These are phyloP conservation scores for Amylostereum areolatum DNA, from an alignment of 1,284 basidiomycete species.

Conservation along the genomic window DNA sequence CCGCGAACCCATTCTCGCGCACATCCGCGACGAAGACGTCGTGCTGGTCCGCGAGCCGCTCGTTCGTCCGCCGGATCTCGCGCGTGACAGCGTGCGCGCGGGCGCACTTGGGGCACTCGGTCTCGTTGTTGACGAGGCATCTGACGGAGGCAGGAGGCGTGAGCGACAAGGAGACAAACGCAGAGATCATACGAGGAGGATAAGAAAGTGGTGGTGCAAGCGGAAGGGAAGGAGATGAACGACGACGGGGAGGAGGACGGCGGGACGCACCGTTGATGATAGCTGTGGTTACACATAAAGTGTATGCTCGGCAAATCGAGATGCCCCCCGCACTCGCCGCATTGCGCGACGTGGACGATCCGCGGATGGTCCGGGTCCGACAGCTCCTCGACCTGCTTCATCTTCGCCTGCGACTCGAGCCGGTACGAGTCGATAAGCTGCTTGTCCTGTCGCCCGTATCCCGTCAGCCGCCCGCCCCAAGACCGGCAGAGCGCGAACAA, in stretches of 20 bases:
- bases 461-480: too few relatives aligned
- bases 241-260: not conserved
- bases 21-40: slow-evolving; percentile 87
- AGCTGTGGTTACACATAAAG: slow-evolving; percentile 98
- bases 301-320: slow-evolving; percentile 91
- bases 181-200: not conserved
- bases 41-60: slow-evolving; percentile 77
- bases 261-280: slow-evolving; percentile 76
- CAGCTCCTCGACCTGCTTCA: slow-evolving; percentile 78
- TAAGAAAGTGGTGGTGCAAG: not conserved
- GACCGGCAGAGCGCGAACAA: too few relatives aligned
- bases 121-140: slow-evolving; percentile 79
- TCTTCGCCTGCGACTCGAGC: slow-evolving; percentile 75
- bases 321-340: slow-evolving; percentile 81
- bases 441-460: slow-evolving; percentile 83
- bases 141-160: slow-evolving; percentile 31
- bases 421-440: slow-evolving; percentile 84
- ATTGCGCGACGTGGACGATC: slow-evolving; percentile 92
- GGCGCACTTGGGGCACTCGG: slow-evolving; percentile 86
- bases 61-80: slow-evolving; percentile 83
- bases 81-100: slow-evolving; percentile 82
- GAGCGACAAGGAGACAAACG: not conserved
- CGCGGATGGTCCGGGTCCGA: slow-evolving; percentile 72
- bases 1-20: slow-evolving; percentile 76
- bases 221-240: too few relatives aligned